Percentiles rank a stretch among this genome's conserved stretches.
phyloP scores from a whole-genome alignment of 164 flowering plant species.

The Stephania cephalantha region DNA sequence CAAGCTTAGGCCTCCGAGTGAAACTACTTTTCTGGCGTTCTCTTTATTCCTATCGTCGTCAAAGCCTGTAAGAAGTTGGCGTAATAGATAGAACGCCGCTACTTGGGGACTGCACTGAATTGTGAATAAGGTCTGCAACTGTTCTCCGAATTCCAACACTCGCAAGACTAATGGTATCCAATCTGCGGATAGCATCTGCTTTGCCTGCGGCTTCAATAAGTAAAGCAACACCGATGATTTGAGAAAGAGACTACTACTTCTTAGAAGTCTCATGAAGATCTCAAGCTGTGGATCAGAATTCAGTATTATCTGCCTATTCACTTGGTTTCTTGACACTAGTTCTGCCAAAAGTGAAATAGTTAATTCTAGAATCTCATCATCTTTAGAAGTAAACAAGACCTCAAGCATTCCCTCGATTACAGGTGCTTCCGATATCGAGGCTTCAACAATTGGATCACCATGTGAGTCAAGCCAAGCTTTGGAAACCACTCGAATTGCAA shows the following conservation, averaged over 20 bases:
- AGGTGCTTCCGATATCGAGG: slow-evolving; percentile 33
- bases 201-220: slow-evolving; percentile 54
- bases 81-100: slow-evolving; percentile 56
- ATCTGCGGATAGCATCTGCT: slow-evolving; percentile 54
- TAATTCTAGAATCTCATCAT: slow-evolving; percentile 55
- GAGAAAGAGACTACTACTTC: slow-evolving; percentile 41
- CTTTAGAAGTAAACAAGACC: slow-evolving; percentile 43
- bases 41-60: slow-evolving; percentile 50
- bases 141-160: slow-evolving; percentile 61
- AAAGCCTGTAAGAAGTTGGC: slow-evolving; percentile 55
- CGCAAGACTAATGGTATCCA: slow-evolving; percentile 62
- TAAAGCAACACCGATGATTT: slow-evolving; percentile 58
- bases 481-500: slow-evolving; percentile 40
- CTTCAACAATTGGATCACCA: slow-evolving; percentile 32
- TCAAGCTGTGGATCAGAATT: slow-evolving; percentile 62
- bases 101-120: slow-evolving; percentile 41
- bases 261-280: slow-evolving; percentile 42
- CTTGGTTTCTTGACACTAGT: slow-evolving; percentile 33
- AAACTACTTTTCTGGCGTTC: slow-evolving; percentile 49
- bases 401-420: slow-evolving; percentile 60
- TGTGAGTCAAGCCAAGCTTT: slow-evolving; percentile 52
- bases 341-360: slow-evolving; percentile 57
- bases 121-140: slow-evolving; percentile 48
- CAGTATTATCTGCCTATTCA: slow-evolving; percentile 33
- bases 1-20: slow-evolving; percentile 54